A percentile compares a stretch with the other conserved stretches of the same genome.
Evolutionary conservation across 352 stramenopile species (phyloP).

Genomic region (Chrysophaeum taylorii): DNA sequence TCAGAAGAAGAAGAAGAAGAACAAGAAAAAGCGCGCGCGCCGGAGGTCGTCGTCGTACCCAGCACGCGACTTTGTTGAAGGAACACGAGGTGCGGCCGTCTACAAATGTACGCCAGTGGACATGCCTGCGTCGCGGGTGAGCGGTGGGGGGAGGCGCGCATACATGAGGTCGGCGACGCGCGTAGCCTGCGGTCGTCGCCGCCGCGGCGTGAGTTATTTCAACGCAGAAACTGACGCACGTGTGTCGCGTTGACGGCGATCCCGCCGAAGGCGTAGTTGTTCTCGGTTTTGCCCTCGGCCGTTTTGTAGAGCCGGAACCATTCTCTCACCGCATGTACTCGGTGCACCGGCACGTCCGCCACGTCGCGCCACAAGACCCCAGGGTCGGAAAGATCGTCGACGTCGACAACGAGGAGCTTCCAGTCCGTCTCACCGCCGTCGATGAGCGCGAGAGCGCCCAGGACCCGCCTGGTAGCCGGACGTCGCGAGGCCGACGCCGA

Average conservation of each 20-base stretch:
- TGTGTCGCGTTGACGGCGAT: conserved; percentile 46
- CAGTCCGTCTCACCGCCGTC: conserved; percentile 78
- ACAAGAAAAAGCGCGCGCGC: too few species aligned
- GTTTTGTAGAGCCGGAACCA: conserved; percentile 86
- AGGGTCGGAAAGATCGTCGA: conserved; percentile 61
- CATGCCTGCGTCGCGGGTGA: too few species aligned
- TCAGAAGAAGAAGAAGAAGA: too few species aligned
- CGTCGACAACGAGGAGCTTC: conserved; percentile 75
- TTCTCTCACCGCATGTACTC: conserved; percentile 54
- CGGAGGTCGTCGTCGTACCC: too few species aligned
- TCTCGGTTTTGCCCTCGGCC: conserved; percentile 72
- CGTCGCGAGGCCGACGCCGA: too few species aligned
- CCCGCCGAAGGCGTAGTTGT: conserved; percentile 68
- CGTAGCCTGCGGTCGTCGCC: not conserved
- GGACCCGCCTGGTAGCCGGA: too few species aligned
- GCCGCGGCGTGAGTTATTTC: not conserved
- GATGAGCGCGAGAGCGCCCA: conserved; percentile 74
- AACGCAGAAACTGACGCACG: not conserved
- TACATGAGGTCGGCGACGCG: not conserved
- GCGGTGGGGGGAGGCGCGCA: too few species aligned
- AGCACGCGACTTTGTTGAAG: conserved; percentile 1
- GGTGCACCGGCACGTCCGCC: conserved; percentile 55
- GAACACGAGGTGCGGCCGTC: not conserved
- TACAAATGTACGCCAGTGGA: not conserved
- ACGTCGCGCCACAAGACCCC: conserved; percentile 55